Evolutionary conservation across 1,139 yeast genomes (phyloP).

Genomic region (Scheffersomyces parashehatae): DNA sequence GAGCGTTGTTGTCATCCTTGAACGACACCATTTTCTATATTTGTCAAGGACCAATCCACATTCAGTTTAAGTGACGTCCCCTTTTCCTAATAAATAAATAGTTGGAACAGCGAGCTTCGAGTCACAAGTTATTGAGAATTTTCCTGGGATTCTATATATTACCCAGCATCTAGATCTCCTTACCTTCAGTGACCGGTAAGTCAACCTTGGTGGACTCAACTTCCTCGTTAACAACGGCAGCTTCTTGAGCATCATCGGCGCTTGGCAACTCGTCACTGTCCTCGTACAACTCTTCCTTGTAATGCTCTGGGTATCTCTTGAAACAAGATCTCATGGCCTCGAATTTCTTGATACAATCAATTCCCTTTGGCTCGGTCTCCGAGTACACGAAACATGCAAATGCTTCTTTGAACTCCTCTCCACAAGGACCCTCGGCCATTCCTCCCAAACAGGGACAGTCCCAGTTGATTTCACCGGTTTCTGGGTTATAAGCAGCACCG

Average conservation of each 20-base stretch:
- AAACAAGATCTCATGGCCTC: constrained; percentile 93
- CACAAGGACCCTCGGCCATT: constrained; percentile 98
- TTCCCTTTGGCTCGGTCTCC: constrained; percentile 94
- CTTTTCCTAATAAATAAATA: too few relatives aligned
- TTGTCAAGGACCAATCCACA: too few relatives aligned
- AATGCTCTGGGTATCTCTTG: constrained; percentile 89
- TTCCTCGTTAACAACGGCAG: constrained; percentile 10
- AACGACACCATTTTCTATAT: too few relatives aligned
- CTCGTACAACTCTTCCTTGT: constrained; percentile 86
- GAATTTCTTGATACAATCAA: constrained; percentile 92
- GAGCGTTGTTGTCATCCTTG: too few relatives aligned
- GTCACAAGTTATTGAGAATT: too few relatives aligned
- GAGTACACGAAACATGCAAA: constrained; percentile 96
- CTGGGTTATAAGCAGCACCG: constrained; percentile 87
- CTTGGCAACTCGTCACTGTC: constrained; percentile 49
- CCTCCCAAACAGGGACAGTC: constrained; percentile 99
- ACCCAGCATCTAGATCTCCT: too few relatives aligned
- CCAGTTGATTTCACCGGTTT: constrained; percentile 99
- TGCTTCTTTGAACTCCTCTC: constrained; percentile 95
- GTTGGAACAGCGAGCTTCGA: too few relatives aligned
- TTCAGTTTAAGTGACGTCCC: too few relatives aligned
- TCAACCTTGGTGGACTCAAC: constrained; percentile 2
- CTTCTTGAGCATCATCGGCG: constrained; percentile 11
- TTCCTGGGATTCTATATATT: too few relatives aligned
- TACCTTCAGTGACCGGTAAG: constrained; percentile 1